Conservation (phyloP, 2,329 filamentous ascomycete genomes). For the Cadophora luteo-olivacea region DNA sequence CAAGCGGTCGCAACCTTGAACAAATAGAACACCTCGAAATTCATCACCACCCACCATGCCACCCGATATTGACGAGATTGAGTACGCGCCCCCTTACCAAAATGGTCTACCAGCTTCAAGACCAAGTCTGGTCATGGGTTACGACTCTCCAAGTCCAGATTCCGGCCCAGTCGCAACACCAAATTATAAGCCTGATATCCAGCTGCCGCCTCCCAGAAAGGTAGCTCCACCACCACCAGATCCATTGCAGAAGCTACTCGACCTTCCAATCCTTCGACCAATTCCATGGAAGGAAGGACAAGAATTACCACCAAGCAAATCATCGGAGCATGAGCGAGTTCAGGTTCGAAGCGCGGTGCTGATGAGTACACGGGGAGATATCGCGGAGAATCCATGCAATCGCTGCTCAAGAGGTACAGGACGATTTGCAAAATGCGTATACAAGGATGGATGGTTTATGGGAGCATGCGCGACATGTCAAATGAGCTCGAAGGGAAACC, state of each 20-base stretch:
- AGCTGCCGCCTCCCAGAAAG: background rate
- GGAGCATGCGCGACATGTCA: slow-evolving; percentile 40
- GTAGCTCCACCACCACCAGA: slow-evolving; percentile 15
- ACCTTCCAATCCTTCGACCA: slow-evolving; percentile 34
- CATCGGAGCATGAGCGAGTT: slow-evolving; percentile 29
- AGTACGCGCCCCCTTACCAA: slow-evolving; percentile 10
- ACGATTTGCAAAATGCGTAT: slow-evolving; percentile 34
- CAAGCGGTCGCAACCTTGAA: background rate
- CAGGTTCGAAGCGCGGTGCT: slow-evolving; percentile 37
- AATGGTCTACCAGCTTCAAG: slow-evolving; percentile 9
- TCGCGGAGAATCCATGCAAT: slow-evolving; percentile 33
- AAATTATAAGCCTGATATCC: background rate
- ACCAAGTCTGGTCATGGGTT: background rate
- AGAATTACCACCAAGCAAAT: slow-evolving; percentile 31
- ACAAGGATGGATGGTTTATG: slow-evolving; percentile 34
- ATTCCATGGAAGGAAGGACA: slow-evolving; percentile 38
- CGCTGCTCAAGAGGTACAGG: slow-evolving; percentile 33
- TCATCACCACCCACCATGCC: slow-evolving; percentile 19
- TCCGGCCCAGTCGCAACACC: background rate
- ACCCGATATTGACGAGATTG: slow-evolving; percentile 18
- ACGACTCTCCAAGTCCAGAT: slow-evolving; percentile 14
- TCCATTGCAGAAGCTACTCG: slow-evolving; percentile 27
- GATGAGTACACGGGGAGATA: slow-evolving; percentile 32
- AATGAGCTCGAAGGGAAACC: slow-evolving; percentile 35
- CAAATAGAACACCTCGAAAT: background rate